Evolutionary conservation across 331 rosid species (phyloP), one percentile per base, ranked within the genome.

Genomic region (Dryas integrifolia): DNA sequence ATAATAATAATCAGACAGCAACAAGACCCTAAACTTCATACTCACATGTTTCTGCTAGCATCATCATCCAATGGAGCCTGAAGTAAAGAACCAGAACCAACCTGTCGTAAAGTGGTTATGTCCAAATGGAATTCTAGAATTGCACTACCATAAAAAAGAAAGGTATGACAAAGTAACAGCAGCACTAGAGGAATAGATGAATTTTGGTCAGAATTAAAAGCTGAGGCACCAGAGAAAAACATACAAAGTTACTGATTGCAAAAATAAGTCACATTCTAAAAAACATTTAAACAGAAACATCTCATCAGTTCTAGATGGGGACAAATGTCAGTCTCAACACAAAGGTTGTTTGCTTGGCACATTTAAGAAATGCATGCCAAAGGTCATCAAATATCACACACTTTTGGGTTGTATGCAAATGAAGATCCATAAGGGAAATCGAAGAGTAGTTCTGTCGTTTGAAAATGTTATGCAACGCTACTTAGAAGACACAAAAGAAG

Each of bases 61-160:
- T 88, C 86, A 81, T 85, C 84, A 76, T 95, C 97, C 86, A 89
- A 80, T 73, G 98, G 98, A 67, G 98, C 97, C 84, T 95, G 97
- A 87, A 95, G 87, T 73, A 89, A 84, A 72, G 98, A 88, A 74
- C 98, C 98, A 24, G 72, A 83, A 68, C 98, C 97, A 86, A 95
- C 96, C 98, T 95, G 87, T 80, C 72, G 70, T 30, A 41, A 67
- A 68, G 43, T 39, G 9, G 21, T 59, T 77, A 16, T 43, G 16
- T 41, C 30, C 45, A 51, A 67, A 40, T 18, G 51, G 52, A 70
- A 55, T 41, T 39, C 49, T 14, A 51, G 49, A 38, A 21, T 69
- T 52, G 43, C 38, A 68, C 30, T 14, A 13, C 73, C 60, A 52
- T 38, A 51, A 9, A 68, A 68, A 51, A 13, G 61, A 51, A 68